Base-by-base conservation (phyloP, 768 basidiomycete genomes). In the Leucosporidium yakuticum region DNA sequence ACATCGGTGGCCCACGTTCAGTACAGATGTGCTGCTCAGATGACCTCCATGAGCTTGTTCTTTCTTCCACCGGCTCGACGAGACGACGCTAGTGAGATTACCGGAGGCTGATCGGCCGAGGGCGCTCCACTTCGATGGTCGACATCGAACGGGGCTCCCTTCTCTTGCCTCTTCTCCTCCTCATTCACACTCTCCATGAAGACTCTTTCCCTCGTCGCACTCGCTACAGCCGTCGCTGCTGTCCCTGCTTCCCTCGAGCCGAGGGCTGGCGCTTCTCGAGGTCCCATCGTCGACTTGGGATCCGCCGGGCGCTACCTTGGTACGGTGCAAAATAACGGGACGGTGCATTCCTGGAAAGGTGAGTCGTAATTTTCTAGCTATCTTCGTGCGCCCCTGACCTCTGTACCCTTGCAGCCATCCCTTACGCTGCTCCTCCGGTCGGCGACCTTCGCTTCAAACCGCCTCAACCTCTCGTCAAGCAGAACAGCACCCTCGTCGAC, bases 391-490 rank as follows among this genome's bases (percentile, higher is more conserved):
- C 11, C 2, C 1, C 19, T 4, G 36, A 20, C 8, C 14, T 19
- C 15, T 19, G 14, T 15, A 0, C 32, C 0, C 54, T 0, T 44
- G 4, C 66, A 58, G 66, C 61, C 29, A 60, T 69, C 19, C 68
- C 68, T 4, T 69, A 64, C 63, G 68, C 68, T 34, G 54, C 68
- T 8, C 68, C 68, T 60, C 68, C 68, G 8, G 57, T 69, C 25
- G 68, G 63, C 34, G 68, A 63, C 51, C 58, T 69, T 4, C 68
- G 68, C 44, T 69, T 64, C 63, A 69, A 69, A 55, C 36, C 66
- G 14, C 68, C 68, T 36, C 55, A 57, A 11, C 17, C 68, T 4
- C 68, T 69, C n/a, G 23, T 50, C 15, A 6, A 19, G 14, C 61
- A 64, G 58, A 63, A 59, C 39, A 29, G 21, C 25, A 50, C 50